Conservation (phyloP, 2,329 filamentous ascomycete genomes). For the Zopfia rhizophila region DNA sequence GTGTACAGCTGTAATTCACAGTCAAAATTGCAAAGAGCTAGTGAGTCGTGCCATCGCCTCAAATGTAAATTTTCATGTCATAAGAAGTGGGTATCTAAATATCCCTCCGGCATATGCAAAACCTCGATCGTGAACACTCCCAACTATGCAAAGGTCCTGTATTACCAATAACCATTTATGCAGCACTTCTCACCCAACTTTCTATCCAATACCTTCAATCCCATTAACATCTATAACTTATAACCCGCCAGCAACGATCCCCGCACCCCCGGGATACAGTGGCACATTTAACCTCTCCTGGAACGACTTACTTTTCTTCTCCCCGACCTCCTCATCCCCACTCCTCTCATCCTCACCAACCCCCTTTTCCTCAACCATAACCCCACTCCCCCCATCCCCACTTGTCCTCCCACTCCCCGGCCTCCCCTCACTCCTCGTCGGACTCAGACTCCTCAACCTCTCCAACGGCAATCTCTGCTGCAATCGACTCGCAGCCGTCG, state of each 20-base stretch:
- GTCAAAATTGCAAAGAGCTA: too few relatives aligned
- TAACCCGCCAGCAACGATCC: background rate
- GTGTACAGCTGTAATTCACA: too few relatives aligned
- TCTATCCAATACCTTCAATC: too few relatives aligned
- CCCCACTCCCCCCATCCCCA: conserved; percentile 33
- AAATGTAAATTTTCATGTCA: too few relatives aligned
- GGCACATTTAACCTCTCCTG: conserved; percentile 31
- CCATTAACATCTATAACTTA: too few relatives aligned
- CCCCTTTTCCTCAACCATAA: conserved; percentile 56
- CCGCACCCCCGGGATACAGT: conserved; percentile 15
- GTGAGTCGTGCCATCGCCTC: too few relatives aligned
- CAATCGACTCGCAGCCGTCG: conserved; percentile 43
- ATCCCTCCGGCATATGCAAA: too few relatives aligned
- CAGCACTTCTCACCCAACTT: too few relatives aligned
- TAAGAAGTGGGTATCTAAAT: too few relatives aligned
- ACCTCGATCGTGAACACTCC: too few relatives aligned
- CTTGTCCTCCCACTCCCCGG: conserved; percentile 31
- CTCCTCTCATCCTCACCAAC: conserved; percentile 49
- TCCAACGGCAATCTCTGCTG: conserved; percentile 28
- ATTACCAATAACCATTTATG: too few relatives aligned
- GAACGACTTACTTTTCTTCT: conserved; percentile 13
- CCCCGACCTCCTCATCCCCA: conserved; percentile 31
- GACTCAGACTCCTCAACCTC: conserved; percentile 45
- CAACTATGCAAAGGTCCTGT: too few relatives aligned
- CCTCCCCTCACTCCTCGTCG: conserved; percentile 38